Evolutionary conservation across 2,329 filamentous ascomycete genomes (phyloP), one percentile per base, ranked within the genome.

Genomic region (Aspergillus cejpii): DNA sequence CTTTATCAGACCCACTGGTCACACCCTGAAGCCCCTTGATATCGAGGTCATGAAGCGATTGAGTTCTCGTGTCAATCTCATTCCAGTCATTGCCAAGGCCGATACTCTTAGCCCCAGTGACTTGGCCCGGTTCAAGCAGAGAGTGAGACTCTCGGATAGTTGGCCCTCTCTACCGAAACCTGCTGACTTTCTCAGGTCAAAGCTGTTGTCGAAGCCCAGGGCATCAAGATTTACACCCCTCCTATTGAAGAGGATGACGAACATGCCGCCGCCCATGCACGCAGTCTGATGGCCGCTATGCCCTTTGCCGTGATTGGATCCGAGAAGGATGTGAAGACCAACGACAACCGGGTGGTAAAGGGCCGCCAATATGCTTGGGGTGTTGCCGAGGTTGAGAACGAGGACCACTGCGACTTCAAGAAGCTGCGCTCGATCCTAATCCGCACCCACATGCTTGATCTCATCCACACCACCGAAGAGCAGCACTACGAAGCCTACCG

Each of bases 351-450:
- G 68, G 94, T 95, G 55, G 90, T 97, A 69, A 98, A 98, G 81
- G 92, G 92, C 57, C 89, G 92, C 53, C 94, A 98, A 73, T 98
- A 98, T 75, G 88, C 89, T 44, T 98, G 92, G 92, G 92, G 92
- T 78, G 92, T 98, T 61, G 92, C 92, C 51, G 92, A 98, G 73
- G 92, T 98, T 41, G 92, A 98, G 80, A 98, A 98, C 67, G 92
- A 98, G 75, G 92, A 98, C 68, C 92, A 98, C 79, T 98, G 92
- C 74, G 92, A 98, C 74, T 98, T 98, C 80, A 98, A 98, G 85
- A 98, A 98, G 79, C 85, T 98, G 53, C 90, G 92, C 62, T 95
- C 91, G 39, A 97, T 98, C 63, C 79, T 98, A 57, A 97, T 98
- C 76, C 88, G 92, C 71, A 96, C 91, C 40, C 92, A 98, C 78